A percentile compares a stretch with the other conserved stretches of the same genome.
phyloP scores from a whole-genome alignment of 2,329 filamentous ascomycete species.

The Aureobasidium leucospermi region DNA sequence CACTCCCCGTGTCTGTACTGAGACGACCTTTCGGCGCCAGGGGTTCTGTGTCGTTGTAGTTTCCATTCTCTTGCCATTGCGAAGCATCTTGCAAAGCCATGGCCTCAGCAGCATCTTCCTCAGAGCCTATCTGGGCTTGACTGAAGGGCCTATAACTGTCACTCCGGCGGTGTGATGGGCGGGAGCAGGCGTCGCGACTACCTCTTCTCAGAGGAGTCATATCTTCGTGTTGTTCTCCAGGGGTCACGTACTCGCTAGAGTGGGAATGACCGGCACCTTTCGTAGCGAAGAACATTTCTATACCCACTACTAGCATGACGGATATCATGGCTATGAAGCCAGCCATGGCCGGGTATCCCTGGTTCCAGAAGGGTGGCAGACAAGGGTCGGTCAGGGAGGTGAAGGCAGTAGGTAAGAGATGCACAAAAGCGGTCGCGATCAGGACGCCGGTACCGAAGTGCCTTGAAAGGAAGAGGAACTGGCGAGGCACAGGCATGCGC shows the following conservation, averaged over 20 bases:
- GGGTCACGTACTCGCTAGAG: slow-evolving; percentile 44
- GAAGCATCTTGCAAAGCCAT: slow-evolving; percentile 4
- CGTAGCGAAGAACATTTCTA: slow-evolving; percentile 85
- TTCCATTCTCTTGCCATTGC: neutral
- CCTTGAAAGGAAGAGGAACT: slow-evolving; percentile 52
- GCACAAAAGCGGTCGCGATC: slow-evolving; percentile 51
- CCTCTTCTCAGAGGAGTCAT: neutral
- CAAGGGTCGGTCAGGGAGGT: slow-evolving; percentile 54
- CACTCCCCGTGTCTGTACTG: slow-evolving; percentile 14
- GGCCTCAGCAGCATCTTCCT: neutral
- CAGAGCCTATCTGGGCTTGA: slow-evolving; percentile 19
- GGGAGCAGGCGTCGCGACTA: neutral
- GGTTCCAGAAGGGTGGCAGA: slow-evolving; percentile 70
- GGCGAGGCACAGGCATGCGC: slow-evolving; percentile 50
- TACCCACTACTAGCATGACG: slow-evolving; percentile 71
- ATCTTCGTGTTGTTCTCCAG: slow-evolving; percentile 16
- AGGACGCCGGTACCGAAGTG: slow-evolving; percentile 53
- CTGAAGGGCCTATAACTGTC: slow-evolving; percentile 24
- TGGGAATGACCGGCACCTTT: slow-evolving; percentile 55
- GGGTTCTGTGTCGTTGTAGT: neutral
- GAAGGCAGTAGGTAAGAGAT: slow-evolving; percentile 57
- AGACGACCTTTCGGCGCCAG: neutral
- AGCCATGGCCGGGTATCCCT: slow-evolving; percentile 70
- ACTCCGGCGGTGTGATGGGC: slow-evolving; percentile 9
- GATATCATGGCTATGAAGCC: slow-evolving; percentile 76